Conservation (phyloP, 345 rosid species). For the Streptanthus diversifolius region DNA sequence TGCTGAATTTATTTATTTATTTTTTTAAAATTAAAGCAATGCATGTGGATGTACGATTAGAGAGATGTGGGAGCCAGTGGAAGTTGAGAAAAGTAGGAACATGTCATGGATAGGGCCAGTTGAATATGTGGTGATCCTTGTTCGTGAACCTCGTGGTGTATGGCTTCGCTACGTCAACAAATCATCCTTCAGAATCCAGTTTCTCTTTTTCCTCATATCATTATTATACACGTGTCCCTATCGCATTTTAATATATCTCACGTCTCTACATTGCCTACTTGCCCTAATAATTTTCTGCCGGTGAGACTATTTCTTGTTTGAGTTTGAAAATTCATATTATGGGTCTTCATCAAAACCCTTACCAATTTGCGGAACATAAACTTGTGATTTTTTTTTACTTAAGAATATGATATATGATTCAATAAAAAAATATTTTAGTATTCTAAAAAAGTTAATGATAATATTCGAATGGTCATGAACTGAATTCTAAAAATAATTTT, state of each 20-base stretch:
- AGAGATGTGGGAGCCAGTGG: constrained; percentile 22
- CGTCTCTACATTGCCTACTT: constrained; percentile 10
- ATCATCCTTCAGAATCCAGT: constrained; percentile 19
- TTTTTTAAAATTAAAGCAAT: background rate
- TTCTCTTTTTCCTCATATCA: background rate
- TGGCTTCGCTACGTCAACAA: constrained; percentile 22
- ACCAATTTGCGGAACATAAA: background rate
- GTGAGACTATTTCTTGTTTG: constrained; percentile 12
- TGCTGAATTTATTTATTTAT: constrained; percentile 12
- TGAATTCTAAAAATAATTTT: background rate
- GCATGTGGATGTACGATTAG: constrained; percentile 32
- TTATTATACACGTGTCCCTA: constrained; percentile 21
- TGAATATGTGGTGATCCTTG: constrained; percentile 25
- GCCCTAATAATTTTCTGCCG: constrained; percentile 21
- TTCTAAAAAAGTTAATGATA: background rate
- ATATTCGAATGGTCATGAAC: background rate
- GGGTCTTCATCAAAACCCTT: background rate
- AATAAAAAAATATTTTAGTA: background rate
- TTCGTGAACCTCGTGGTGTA: constrained; percentile 18
- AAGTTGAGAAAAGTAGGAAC: constrained; percentile 23
- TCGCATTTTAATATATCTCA: constrained; percentile 16
- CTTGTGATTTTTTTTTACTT: background rate
- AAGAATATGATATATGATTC: background rate
- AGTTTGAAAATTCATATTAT: background rate
- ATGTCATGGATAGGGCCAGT: constrained; percentile 25